Evolutionary conservation across 1,284 basidiomycete genomes (phyloP), one percentile per base, ranked within the genome.

Genomic region (Trametes pubescens): DNA sequence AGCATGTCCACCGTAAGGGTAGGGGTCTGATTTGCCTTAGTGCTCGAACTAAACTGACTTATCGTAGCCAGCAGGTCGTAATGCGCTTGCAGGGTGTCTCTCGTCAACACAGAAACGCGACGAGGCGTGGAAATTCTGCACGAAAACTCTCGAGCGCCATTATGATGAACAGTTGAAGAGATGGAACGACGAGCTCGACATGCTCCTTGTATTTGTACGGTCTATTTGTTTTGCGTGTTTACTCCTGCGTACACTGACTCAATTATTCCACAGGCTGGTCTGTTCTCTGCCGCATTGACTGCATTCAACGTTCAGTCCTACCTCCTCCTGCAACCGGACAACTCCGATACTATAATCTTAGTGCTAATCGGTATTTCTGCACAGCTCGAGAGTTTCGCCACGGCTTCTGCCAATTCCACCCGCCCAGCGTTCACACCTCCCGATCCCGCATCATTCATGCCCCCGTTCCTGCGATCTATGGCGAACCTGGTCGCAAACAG

Each of bases 161-260:
- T 58, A 58, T 44, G 66, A 67, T 24, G 63, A 67, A 37, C 43
- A 37, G 26, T 46, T 65, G 9, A 65, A 64, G 35, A 29, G 61
- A 34, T 68, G 66, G 64, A 65, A 65, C 21, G 62, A 56, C 0
- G 64, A 68, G 38, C 58, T 68, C 6, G 66, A 64, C 38, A 68
- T 62, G 59, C 59, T 65, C n/a, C 66, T 68, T 16, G 66, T 68
- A 11, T 68, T 68, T 29, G 66, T 68, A 21, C 18, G 66, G 51
- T 7, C 40, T 2, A 16, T 51, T 1, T 2, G 10, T 18, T 7
- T 53, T 14, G 0, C 29, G 1, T 4, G 2, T 6, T 7, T 9
- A 3, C 1, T 1, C 13, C 24, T 3, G 11, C 16, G 40, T 48
- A 21, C 10, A 14, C 29, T 59, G 34, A 49, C 16, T 4, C 7